phyloP scores from a whole-genome alignment of 2,329 filamentous ascomycete genomes.

The Stemphylium lycopersici region DNA sequence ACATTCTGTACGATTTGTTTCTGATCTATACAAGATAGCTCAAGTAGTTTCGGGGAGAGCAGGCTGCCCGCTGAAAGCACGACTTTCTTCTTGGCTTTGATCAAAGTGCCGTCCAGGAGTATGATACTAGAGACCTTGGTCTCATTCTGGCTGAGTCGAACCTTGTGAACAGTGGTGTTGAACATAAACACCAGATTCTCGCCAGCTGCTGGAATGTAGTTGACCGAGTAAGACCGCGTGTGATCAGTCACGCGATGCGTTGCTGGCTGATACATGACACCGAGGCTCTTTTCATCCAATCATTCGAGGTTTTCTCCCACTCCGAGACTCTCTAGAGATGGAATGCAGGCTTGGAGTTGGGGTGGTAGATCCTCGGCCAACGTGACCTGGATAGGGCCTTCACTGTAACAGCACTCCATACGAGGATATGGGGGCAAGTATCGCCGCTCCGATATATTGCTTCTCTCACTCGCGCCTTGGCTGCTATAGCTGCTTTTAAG shows the following conservation, averaged over 20 bases:
- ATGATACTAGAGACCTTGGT: slow-evolving; percentile 34
- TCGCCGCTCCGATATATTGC: too few species aligned
- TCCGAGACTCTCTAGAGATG: slow-evolving; percentile 55
- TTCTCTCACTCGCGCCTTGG: too few species aligned
- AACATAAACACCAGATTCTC: slow-evolving; percentile 51
- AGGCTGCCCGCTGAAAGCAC: slow-evolving; percentile 30
- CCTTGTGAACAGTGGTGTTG: slow-evolving; percentile 45
- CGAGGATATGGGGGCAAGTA: too few species aligned
- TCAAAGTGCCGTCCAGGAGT: slow-evolving; percentile 25
- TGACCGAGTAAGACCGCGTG: slow-evolving; percentile 56
- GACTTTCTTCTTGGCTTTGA: slow-evolving; percentile 38
- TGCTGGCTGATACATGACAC: slow-evolving; percentile 56
- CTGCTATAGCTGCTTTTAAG: too few species aligned
- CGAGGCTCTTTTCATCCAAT: slow-evolving; percentile 57
- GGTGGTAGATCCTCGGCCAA: slow-evolving; percentile 52
- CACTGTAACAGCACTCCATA: too few species aligned
- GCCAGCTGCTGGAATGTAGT: slow-evolving; percentile 50
- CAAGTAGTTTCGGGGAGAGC: slow-evolving; percentile 25
- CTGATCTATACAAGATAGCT: slow-evolving; percentile 30
- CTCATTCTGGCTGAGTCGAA: slow-evolving; percentile 38
- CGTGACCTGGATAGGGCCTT: slow-evolving; percentile 40
- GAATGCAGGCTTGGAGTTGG: slow-evolving; percentile 54
- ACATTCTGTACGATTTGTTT: slow-evolving; percentile 13
- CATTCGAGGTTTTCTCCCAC: slow-evolving; percentile 51
- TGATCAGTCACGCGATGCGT: slow-evolving; percentile 56